phyloP scores from a whole-genome alignment of 495 filamentous ascomycete species.

The Penicillium diatomitis region DNA sequence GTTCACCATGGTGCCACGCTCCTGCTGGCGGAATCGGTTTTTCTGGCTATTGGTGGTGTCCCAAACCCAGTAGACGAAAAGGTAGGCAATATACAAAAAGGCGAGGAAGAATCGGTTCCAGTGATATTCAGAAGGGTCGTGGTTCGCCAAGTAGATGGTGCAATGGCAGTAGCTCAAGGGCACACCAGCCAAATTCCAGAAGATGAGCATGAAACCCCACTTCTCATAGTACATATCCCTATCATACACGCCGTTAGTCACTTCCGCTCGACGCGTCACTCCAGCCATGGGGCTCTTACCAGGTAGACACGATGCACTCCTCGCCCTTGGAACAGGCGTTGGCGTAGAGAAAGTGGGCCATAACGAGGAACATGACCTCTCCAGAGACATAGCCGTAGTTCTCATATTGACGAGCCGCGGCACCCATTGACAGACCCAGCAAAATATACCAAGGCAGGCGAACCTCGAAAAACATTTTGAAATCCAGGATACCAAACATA shows the following conservation, averaged over 20 bases:
- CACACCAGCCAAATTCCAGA: constrained; percentile 98
- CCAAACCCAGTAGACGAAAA: constrained; percentile 89
- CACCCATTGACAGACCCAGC: constrained; percentile 64
- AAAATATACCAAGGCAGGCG: constrained; percentile 95
- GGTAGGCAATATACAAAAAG: constrained; percentile 60
- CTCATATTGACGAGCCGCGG: constrained; percentile 83
- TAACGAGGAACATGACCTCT: constrained; percentile 77
- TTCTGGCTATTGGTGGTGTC: constrained; percentile 90
- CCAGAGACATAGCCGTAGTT: constrained; percentile 82
- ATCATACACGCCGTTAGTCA: background rate
- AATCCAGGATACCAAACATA: constrained; percentile 86
- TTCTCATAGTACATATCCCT: constrained; percentile 99
- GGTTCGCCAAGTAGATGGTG: constrained; percentile 86
- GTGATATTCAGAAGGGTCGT: constrained; percentile 71
- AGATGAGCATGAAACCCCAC: constrained; percentile 99
- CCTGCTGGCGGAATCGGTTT: constrained; percentile 80
- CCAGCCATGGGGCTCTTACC: constrained; percentile 36
- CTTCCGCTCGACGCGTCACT: too few species aligned
- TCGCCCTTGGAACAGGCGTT: constrained; percentile 96
- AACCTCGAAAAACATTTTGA: constrained; percentile 99
- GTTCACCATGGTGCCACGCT: constrained; percentile 60
- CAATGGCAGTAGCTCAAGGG: constrained; percentile 96
- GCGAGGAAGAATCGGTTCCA: constrained; percentile 62
- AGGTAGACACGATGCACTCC: constrained; percentile 87
- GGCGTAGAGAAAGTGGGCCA: constrained; percentile 94